Base-by-base conservation (phyloP, 1,139 yeast species). In the Protomyces arabidopsidicola region DNA sequence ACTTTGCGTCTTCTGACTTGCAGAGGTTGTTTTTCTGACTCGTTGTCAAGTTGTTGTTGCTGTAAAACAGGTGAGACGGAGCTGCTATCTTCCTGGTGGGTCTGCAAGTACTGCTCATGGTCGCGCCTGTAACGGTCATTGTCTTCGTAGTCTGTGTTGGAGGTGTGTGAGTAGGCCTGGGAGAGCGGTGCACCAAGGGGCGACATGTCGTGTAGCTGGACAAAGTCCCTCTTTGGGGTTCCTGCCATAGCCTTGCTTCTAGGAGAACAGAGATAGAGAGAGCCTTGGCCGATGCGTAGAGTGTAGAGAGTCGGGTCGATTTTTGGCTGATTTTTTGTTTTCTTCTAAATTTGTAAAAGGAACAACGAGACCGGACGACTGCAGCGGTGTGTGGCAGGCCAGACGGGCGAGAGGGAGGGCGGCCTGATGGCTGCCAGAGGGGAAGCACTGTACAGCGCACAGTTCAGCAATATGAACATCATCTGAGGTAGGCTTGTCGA, bases 1-100 rank as follows among this genome's bases (percentile, higher is more conserved):
- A 54, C 56, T 27, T 58, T 58, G 38, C 62, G 55, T 8, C 62
- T 36, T 14, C 56, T 45, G n/a, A 58, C 16, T 50, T 39, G 27
- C 22, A 42, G 39, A 10, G 42, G 55, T 16, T 27, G 20, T n/a
- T 58, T 55, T 14, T 58, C 53, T 4, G 52, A 38, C 38, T 48
- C 55, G 2, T 8, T 27, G 9, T 36, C 42, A 20, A 58, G 39
- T 18, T 50, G 56, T 22, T 56, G 42, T 38, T 58, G 62, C 18
- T 42, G 24, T 18, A 42, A 10, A 2, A 42, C 48, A 42, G 48
- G 48, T 20, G 48, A 42, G 48, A 42, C 48, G 20, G 48, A 42
- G 48, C 48, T 42, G 24, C 48, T 42, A 24, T 42, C 48, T 42
- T 42, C 48, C 18, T 42, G 48, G 8, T 16, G 22, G 22, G 48